A percentile compares a stretch with the other conserved stretches of the same genome.
These are phyloP conservation scores for Durusdinium trenchii DNA, from an alignment of 73 alveolate genomes.

Conservation along the genomic window DNA sequence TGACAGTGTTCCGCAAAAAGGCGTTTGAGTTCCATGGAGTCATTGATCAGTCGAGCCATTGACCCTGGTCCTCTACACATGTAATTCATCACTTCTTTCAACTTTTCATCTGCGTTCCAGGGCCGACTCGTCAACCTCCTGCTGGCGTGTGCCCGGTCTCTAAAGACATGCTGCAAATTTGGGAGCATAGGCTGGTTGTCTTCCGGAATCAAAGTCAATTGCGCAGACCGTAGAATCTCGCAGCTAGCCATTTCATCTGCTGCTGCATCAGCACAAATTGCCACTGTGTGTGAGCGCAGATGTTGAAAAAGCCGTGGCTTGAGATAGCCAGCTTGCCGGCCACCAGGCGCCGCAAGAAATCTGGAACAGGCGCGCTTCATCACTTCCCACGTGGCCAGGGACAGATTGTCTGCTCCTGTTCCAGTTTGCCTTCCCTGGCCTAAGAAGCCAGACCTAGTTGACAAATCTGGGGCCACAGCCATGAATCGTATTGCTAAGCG, in stretches of 20 bases:
- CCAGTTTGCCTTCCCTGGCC: background rate
- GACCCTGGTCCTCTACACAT: background rate
- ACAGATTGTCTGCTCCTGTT: background rate
- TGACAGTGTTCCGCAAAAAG: background rate
- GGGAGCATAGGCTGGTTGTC: background rate
- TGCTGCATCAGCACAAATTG: background rate
- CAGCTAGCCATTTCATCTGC: background rate
- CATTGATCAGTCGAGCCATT: background rate
- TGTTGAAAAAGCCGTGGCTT: background rate
- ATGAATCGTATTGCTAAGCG: background rate
- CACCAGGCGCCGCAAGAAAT: background rate
- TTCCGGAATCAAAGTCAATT: background rate
- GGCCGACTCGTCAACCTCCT: background rate
- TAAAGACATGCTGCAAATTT: background rate
- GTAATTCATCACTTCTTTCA: background rate
- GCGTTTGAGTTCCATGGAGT: background rate
- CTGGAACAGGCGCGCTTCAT: background rate
- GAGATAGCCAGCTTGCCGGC: background rate
- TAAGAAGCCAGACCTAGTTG: background rate
- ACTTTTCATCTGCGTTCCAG: background rate
- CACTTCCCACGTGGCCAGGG: background rate
- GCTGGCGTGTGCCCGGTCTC: background rate
- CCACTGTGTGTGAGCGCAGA: background rate
- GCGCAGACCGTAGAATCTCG: background rate
- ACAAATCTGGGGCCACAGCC: background rate